These are phyloP conservation scores for Podosphaera aphanis DNA, from an alignment of 2,329 filamentous ascomycete genomes.

Conservation along the genomic window DNA sequence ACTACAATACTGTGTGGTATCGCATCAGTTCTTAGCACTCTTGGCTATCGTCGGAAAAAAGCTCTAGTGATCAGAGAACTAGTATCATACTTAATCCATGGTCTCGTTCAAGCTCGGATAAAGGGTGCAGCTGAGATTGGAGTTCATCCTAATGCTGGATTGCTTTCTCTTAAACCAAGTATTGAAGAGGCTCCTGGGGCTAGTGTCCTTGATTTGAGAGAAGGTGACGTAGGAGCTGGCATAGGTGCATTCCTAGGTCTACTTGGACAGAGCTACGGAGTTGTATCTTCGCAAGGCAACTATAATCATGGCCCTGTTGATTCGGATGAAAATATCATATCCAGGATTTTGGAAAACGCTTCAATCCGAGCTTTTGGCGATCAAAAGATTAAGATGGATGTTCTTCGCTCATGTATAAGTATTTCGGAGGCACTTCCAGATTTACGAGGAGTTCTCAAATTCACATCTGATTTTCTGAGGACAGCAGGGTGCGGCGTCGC, in stretches of 20 bases:
- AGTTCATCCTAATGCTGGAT: slow-evolving; percentile 74
- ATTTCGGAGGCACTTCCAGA: slow-evolving; percentile 86
- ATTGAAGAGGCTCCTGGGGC: slow-evolving; percentile 26
- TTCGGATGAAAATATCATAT: slow-evolving; percentile 27
- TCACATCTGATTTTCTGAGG: slow-evolving; percentile 63
- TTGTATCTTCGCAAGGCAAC: slow-evolving; percentile 23
- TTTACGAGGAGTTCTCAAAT: slow-evolving; percentile 69
- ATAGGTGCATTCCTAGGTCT: slow-evolving; percentile 39
- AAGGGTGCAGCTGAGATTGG: slow-evolving; percentile 88
- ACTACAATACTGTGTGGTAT: slow-evolving; percentile 67
- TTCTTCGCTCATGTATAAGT: slow-evolving; percentile 73
- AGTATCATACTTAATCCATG: slow-evolving; percentile 58
- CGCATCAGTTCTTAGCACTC: slow-evolving; percentile 54
- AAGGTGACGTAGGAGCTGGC: slow-evolving; percentile 40
- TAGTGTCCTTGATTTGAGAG: slow-evolving; percentile 34
- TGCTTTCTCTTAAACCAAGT: slow-evolving; percentile 44
- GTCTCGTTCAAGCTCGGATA: slow-evolving; percentile 73
- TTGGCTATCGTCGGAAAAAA: slow-evolving; percentile 73
- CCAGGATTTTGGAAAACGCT: slow-evolving; percentile 35
- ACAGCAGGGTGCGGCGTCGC: slow-evolving; percentile 63
- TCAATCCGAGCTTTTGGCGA: slow-evolving; percentile 50
- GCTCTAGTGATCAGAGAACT: slow-evolving; percentile 74
- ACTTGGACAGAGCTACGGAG: slow-evolving; percentile 38
- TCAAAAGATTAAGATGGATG: slow-evolving; percentile 57
- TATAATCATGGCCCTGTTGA: slow-evolving; percentile 14